Conservation (phyloP, 2,329 filamentous ascomycete genomes). For the Pezicula carpinea region DNA sequence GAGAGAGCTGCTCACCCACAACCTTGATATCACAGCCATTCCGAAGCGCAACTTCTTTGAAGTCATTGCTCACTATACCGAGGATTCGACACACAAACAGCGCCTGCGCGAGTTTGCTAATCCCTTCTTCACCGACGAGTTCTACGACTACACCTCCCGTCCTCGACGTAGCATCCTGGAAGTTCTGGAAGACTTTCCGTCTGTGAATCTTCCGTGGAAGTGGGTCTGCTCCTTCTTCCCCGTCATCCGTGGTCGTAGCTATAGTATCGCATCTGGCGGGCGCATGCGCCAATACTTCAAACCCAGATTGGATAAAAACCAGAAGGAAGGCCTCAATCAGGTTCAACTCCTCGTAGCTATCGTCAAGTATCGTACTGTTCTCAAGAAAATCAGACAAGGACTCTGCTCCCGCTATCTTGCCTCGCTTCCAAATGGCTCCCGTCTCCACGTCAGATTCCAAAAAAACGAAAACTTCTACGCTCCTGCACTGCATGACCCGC, state of each 20-base stretch:
- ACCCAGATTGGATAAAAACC: no score
- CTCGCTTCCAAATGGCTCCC: conserved; percentile 49
- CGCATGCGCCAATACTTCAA: conserved; percentile 17
- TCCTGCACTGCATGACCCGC: conserved; percentile 35
- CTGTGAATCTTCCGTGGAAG: conserved; percentile 74
- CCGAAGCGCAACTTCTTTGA: conserved; percentile 84
- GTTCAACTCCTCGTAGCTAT: conserved; percentile 79
- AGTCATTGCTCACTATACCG: conserved; percentile 70
- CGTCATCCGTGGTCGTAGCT: conserved; percentile 79
- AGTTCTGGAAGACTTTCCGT: conserved; percentile 84
- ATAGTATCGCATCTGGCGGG: conserved; percentile 82
- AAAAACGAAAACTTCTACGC: conserved; percentile 43
- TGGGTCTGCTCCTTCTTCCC: conserved; percentile 72
- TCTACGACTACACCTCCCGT: conserved; percentile 92
- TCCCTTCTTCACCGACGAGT: conserved; percentile 77
- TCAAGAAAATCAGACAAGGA: conserved; percentile 77
- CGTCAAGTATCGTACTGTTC: conserved; percentile 85
- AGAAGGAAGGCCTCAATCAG: conserved; percentile 30
- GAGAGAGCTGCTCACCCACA: conserved; percentile 71
- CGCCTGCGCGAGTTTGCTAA: conserved; percentile 79
- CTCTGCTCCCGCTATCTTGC: conserved; percentile 87
- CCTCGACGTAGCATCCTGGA: conserved; percentile 88
- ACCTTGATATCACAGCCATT: conserved; percentile 85
- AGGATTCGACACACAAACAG: conserved; percentile 68
- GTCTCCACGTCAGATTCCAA: conserved; percentile 54